Conservation (phyloP, 495 filamentous ascomycete genomes). For the Trichodelitschia bisporula region DNA sequence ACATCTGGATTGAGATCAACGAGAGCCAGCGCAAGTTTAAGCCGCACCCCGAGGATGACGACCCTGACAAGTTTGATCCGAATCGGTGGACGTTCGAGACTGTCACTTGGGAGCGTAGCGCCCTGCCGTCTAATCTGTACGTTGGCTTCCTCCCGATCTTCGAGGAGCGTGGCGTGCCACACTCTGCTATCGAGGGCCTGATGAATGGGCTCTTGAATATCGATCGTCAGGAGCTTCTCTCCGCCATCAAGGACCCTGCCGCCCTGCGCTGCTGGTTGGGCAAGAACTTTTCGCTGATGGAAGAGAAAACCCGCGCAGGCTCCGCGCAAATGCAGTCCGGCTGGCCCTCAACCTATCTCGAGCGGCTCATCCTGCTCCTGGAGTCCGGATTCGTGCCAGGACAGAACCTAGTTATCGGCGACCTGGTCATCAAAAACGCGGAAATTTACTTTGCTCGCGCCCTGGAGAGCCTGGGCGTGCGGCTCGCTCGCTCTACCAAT, state of each 20-base stretch:
- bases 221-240: slow-evolving; percentile 34
- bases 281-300: slow-evolving; percentile 8
- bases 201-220: slow-evolving; percentile 31
- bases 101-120: slow-evolving; percentile 30
- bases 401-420: slow-evolving; percentile 30
- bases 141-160: slow-evolving; percentile 59
- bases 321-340: slow-evolving; percentile 22
- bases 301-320: slow-evolving; percentile 7
- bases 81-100: slow-evolving; percentile 53
- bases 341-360: slow-evolving; percentile 24
- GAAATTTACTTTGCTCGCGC: slow-evolving; percentile 27
- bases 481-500: slow-evolving; percentile 48
- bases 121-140: slow-evolving; percentile 43
- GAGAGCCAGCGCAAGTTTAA: slow-evolving; percentile 62
- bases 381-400: slow-evolving; percentile 23
- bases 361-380: slow-evolving; percentile 28
- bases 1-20: slow-evolving; percentile 53
- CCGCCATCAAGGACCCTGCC: slow-evolving; percentile 24
- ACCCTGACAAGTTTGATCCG: slow-evolving; percentile 13
- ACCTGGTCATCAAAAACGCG: slow-evolving; percentile 28
- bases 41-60: slow-evolving; percentile 25
- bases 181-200: slow-evolving; percentile 28
- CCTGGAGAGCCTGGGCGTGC: slow-evolving; percentile 41
- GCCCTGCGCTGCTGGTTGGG: slow-evolving; percentile 33
- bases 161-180: slow-evolving; percentile 33